Conservation (phyloP, 192 early-diverging fungal genomes). For the Backusella liffmaniae region DNA sequence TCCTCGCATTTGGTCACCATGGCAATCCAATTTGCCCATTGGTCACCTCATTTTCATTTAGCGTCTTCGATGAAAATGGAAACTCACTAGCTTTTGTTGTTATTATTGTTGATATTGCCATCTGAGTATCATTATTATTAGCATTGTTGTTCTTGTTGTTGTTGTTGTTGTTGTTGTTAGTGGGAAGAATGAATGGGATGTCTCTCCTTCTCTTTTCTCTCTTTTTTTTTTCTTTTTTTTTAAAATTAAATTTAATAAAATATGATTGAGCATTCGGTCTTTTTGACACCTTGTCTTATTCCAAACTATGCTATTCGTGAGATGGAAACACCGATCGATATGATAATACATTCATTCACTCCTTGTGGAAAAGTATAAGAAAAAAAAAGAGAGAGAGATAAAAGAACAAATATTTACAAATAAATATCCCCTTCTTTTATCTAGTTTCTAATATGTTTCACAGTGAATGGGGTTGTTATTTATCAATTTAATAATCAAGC, state of each 20-base stretch:
- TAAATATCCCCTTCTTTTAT: not conserved
- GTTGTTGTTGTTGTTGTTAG: not conserved
- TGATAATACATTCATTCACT: not conserved
- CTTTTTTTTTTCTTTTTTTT: not conserved
- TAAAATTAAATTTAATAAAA: not conserved
- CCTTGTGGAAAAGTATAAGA: not conserved
- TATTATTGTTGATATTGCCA: not conserved
- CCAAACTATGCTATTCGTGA: slow-evolving; percentile 2
- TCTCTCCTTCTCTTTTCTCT: not conserved
- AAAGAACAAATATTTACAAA: not conserved
- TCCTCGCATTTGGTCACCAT: slow-evolving; percentile 4
- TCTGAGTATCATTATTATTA: too few species aligned
- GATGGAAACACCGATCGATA: not conserved
- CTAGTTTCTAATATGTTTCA: slow-evolving; percentile 6
- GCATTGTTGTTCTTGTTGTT: not conserved
- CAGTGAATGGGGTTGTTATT: not conserved
- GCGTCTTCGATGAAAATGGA: not conserved
- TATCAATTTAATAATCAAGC: not conserved
- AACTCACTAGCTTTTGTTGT: not conserved
- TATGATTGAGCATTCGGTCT: not conserved
- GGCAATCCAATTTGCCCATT: not conserved
- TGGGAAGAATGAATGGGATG: not conserved
- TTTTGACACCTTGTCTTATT: not conserved
- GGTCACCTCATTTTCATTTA: not conserved
- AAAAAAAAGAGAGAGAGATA: not conserved